A percentile compares a stretch with the other conserved stretches of the same genome.
phyloP scores from a whole-genome alignment of 352 stramenopile genomes.

The Phytophthora multivora region DNA sequence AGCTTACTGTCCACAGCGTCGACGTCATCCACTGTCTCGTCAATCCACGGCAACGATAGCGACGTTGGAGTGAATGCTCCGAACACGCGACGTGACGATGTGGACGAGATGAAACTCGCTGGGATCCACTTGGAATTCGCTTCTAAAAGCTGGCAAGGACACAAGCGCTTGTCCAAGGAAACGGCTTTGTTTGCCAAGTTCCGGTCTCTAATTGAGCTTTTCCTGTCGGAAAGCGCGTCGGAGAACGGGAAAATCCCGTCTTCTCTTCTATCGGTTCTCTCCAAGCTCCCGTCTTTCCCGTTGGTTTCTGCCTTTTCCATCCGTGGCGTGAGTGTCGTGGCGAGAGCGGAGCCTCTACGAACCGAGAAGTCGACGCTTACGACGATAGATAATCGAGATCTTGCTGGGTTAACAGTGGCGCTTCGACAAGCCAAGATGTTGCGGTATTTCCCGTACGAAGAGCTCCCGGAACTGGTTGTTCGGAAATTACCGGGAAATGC shows the following conservation, averaged over 20 bases:
- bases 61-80: neutral
- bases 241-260: conserved; percentile 21
- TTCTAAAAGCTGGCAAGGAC: conserved; percentile 69
- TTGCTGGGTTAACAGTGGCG: conserved; percentile 47
- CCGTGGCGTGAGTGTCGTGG: conserved; percentile 57
- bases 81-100: conserved; percentile 30
- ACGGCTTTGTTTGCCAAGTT: conserved; percentile 53
- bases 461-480: conserved; percentile 64
- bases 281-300: conserved; percentile 56
- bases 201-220: conserved; percentile 57
- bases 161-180: conserved; percentile 68
- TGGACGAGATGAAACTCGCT: conserved; percentile 63
- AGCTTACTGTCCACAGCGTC: conserved; percentile 37
- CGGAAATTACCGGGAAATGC: conserved; percentile 43
- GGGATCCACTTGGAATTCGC: conserved; percentile 69
- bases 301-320: conserved; percentile 66
- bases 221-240: conserved; percentile 41
- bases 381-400: conserved; percentile 56
- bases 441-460: conserved; percentile 63
- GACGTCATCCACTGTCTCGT: conserved; percentile 19
- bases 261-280: conserved; percentile 31
- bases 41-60: conserved; percentile 3
- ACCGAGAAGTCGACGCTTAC: conserved; percentile 44
- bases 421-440: conserved; percentile 60
- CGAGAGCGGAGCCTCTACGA: conserved; percentile 48